Percentiles rank a stretch among this genome's conserved stretches.
phyloP scores from a whole-genome alignment of 2,329 filamentous ascomycete genomes.

The Ophiocordyceps polyrhachis-furcata region DNA sequence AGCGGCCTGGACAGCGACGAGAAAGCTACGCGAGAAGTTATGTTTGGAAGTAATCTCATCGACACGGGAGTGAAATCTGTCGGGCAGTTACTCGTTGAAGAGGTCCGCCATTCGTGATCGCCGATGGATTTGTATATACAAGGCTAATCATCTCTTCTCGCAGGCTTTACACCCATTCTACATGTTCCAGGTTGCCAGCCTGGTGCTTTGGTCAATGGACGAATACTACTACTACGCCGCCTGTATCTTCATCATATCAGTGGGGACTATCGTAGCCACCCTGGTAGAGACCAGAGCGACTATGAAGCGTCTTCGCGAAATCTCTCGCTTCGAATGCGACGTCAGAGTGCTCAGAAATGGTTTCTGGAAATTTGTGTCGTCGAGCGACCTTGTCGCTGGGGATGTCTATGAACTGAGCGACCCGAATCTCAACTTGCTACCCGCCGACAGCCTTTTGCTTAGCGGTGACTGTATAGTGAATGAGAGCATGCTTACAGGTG shows the following conservation, averaged over 20 bases:
- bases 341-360: constrained; percentile 84
- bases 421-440: constrained; percentile 70
- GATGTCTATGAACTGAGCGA: constrained; percentile 97
- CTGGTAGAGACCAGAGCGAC: constrained; percentile 83
- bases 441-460: constrained; percentile 78
- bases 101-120: constrained; percentile 29
- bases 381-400: constrained; percentile 77
- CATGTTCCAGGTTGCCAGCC: constrained; percentile 88
- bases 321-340: constrained; percentile 89
- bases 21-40: constrained; percentile 59
- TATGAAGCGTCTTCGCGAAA: constrained; percentile 76
- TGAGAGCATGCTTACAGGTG: constrained; percentile 84
- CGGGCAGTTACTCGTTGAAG: constrained; percentile 69
- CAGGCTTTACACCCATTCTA: constrained; percentile 94
- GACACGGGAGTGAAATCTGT: constrained; percentile 83
- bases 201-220: constrained; percentile 87
- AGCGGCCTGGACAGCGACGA: constrained; percentile 76
- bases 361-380: constrained; percentile 83
- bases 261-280: constrained; percentile 78
- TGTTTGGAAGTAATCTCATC: constrained; percentile 82
- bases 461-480: constrained; percentile 97
- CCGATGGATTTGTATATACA: background rate
- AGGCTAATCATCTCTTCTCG: background rate
- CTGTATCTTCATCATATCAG: constrained; percentile 88
- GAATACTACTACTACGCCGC: constrained; percentile 95